phyloP scores from a whole-genome alignment of 805 yeast species.

The Wickerhamomyces xylosicus region DNA sequence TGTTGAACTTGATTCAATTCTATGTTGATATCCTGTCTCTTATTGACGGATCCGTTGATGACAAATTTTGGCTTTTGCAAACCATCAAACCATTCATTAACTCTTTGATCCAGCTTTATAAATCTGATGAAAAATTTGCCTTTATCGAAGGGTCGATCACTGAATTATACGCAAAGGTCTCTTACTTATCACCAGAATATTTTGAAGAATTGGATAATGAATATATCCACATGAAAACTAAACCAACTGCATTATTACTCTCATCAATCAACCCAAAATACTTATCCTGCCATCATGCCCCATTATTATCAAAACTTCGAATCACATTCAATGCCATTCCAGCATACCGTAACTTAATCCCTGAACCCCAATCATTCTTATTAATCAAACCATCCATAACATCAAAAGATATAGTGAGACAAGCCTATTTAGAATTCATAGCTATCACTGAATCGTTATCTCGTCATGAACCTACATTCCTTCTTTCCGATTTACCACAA shows the following conservation, averaged over 20 bases:
- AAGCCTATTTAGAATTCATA: conserved; percentile 15
- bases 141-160: conserved; percentile 10
- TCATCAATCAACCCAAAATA: conserved; percentile 11
- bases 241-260: conserved; percentile 5
- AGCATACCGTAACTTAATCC: conserved; percentile 9
- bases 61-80: conserved; percentile 13
- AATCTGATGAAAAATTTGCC: conserved; percentile 2
- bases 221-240: conserved; percentile 5
- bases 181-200: conserved; percentile 5
- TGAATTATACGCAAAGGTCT: conserved; percentile 10
- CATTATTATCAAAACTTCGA: conserved; percentile 5
- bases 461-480: conserved; percentile 5
- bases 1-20: conserved; percentile 10
- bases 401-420: conserved; percentile 5
- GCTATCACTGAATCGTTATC: conserved; percentile 8
- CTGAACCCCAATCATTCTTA: conserved; percentile 3
- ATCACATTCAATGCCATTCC: conserved; percentile 8
- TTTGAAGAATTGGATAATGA: conserved; percentile 6
- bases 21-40: conserved; percentile 9
- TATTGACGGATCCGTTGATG: conserved; percentile 4
- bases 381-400: conserved; percentile 5
- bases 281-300: conserved; percentile 7
- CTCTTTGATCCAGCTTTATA: conserved; percentile 7
- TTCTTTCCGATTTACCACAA: conserved; percentile 12
- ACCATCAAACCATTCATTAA: conserved; percentile 7